phyloP scores from a whole-genome alignment of 1,284 basidiomycete genomes.

The Chalciporus sp. region DNA sequence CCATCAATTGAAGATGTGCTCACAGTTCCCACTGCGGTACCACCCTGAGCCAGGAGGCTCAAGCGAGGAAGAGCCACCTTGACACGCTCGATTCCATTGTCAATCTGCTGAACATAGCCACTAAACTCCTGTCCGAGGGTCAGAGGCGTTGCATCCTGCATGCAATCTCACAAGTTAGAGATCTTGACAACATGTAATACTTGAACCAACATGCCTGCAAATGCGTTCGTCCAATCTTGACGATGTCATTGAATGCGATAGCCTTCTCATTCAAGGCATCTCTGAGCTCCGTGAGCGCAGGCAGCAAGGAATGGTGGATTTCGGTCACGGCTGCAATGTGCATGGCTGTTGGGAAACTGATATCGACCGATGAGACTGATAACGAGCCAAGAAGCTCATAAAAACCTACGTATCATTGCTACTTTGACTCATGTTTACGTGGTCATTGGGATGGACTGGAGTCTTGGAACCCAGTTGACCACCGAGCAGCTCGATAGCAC shows the following conservation, averaged over 20 bases:
- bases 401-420: constrained; percentile 91
- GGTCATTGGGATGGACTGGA: constrained; percentile 99
- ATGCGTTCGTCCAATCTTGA: constrained; percentile 99
- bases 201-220: constrained; percentile 60
- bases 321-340: constrained; percentile 96
- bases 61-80: constrained; percentile 85
- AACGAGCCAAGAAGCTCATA: not conserved
- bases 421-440: constrained; percentile 99
- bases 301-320: constrained; percentile 80
- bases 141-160: constrained; percentile 93
- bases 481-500: constrained; percentile 96
- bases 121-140: constrained; percentile 99
- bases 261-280: constrained; percentile 85
- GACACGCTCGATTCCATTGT: constrained; percentile 89
- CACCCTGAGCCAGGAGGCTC: constrained; percentile 93
- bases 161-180: not conserved
- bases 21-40: constrained; percentile 97
- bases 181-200: not conserved
- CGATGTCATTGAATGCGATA: constrained; percentile 84
- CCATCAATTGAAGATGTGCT: constrained; percentile 32
- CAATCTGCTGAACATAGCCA: constrained; percentile 95
- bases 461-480: constrained; percentile 95
- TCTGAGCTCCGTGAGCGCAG: constrained; percentile 83
- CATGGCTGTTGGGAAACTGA: constrained; percentile 99
- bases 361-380: not conserved